Evolutionary conservation across 805 yeast genomes (phyloP).

Genomic region (Yarrowia yakushimensis): DNA sequence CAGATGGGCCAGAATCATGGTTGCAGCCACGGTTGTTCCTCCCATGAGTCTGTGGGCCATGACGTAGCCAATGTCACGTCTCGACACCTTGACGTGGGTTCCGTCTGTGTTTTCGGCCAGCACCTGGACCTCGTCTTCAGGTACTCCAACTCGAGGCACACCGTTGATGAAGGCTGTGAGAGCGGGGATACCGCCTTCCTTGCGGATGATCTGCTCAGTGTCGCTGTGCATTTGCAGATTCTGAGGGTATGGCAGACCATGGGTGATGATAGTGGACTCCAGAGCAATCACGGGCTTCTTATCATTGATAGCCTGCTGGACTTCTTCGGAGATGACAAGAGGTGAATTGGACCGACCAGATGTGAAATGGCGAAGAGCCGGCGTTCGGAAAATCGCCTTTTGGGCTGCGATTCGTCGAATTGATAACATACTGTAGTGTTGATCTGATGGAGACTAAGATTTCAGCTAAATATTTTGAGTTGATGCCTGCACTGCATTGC

Average conservation of each 20-base stretch:
- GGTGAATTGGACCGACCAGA: background rate
- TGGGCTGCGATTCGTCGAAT: background rate
- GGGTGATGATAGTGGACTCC: conserved; percentile 72
- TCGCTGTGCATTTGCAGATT: conserved; percentile 67
- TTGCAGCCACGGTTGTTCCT: conserved; percentile 87
- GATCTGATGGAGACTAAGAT: background rate
- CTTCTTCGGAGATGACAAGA: conserved; percentile 43
- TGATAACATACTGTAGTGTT: background rate
- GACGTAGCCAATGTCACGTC: conserved; percentile 73
- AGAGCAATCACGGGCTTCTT: conserved; percentile 31
- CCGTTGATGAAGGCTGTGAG: conserved; percentile 79
- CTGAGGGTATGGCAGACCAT: conserved; percentile 80
- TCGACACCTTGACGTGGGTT: conserved; percentile 56
- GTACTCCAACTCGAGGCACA: conserved; percentile 64
- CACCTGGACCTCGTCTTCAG: conserved; percentile 45
- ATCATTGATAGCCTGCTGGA: conserved; percentile 56
- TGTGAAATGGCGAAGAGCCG: background rate
- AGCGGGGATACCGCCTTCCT: conserved; percentile 73
- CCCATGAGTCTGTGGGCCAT: conserved; percentile 65
- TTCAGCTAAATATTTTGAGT: background rate
- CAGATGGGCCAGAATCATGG: conserved; percentile 72
- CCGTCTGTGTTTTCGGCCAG: conserved; percentile 44
- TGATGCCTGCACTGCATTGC: too few species aligned
- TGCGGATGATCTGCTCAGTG: conserved; percentile 61
- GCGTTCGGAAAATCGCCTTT: background rate